phyloP scores from a whole-genome alignment of 176 grass and related monocot species.

The Luzula sylvatica region DNA sequence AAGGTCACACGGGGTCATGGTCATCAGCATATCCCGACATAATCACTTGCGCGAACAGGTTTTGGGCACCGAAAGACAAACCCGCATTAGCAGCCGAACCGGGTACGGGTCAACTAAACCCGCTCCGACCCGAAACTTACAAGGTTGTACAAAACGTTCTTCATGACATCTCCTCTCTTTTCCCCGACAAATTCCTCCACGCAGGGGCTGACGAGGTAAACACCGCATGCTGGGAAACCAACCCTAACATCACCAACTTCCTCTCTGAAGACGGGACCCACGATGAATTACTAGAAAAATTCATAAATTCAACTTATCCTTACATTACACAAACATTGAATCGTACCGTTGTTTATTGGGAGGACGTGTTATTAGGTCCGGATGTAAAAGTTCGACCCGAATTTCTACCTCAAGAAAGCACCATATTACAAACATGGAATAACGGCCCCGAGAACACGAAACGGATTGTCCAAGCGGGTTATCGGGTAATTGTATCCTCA shows the following conservation, averaged over 20 bases:
- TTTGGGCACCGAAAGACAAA: constrained; percentile 54
- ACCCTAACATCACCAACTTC: constrained; percentile 44
- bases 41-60: constrained; percentile 73
- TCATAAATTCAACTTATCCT: constrained; percentile 58
- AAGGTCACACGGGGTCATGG: constrained; percentile 84
- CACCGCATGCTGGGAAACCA: constrained; percentile 86
- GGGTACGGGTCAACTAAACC: constrained; percentile 78
- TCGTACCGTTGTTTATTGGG: constrained; percentile 90
- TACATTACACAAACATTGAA: constrained; percentile 64
- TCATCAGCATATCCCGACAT: constrained; percentile 79
- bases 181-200: constrained; percentile 73
- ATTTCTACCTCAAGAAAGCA: constrained; percentile 55
- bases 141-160: constrained; percentile 61
- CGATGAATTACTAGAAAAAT: constrained; percentile 63
- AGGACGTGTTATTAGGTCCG: constrained; percentile 74
- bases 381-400: constrained; percentile 31
- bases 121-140: constrained; percentile 69
- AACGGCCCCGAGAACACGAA: constrained; percentile 86
- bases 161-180: constrained; percentile 41
- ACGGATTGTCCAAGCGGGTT: constrained; percentile 58
- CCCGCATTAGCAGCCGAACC: constrained; percentile 67
- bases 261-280: constrained; percentile 47
- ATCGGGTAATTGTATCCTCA: constrained; percentile 78
- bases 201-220: constrained; percentile 81
- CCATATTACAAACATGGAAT: constrained; percentile 96